Percentiles rank a stretch among this genome's conserved stretches.
phyloP scores from a whole-genome alignment of 2,329 filamentous ascomycete species.

The Aspergillus felis region DNA sequence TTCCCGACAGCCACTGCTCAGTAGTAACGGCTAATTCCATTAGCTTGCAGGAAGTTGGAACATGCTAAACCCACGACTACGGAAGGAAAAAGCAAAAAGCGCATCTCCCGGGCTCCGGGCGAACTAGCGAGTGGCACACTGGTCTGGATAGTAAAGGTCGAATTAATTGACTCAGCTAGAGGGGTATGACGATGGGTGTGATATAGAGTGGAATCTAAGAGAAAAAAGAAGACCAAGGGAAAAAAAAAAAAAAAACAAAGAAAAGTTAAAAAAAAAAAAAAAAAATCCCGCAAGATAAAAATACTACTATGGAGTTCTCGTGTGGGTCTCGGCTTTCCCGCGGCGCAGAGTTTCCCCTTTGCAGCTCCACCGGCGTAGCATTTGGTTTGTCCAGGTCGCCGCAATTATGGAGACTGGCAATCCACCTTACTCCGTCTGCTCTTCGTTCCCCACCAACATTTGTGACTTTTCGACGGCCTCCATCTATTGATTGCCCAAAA shows the following conservation, averaged over 20 bases:
- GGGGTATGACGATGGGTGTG: background rate
- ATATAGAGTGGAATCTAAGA: background rate
- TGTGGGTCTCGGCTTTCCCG: background rate
- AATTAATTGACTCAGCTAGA: background rate
- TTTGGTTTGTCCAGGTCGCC: background rate
- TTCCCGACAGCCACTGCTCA: too few relatives aligned
- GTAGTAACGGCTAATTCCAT: too few relatives aligned
- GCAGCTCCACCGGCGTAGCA: background rate
- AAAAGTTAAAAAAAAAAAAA: background rate
- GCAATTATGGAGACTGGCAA: background rate
- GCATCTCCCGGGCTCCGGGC: background rate
- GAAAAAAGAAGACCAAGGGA: too few relatives aligned
- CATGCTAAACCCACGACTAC: background rate
- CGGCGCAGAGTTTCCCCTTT: background rate
- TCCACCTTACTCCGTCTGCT: too few relatives aligned
- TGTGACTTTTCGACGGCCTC: background rate
- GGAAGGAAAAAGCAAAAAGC: background rate
- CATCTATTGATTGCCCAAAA: background rate
- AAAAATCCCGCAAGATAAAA: background rate
- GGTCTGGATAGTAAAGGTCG: too few relatives aligned
- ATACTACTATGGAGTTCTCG: background rate
- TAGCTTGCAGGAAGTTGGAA: too few relatives aligned
- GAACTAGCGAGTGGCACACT: background rate
- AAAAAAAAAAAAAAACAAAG: background rate
- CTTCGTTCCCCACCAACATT: background rate